phyloP scores from a whole-genome alignment of 2,329 filamentous ascomycete species.

The Xylaria sp. region DNA sequence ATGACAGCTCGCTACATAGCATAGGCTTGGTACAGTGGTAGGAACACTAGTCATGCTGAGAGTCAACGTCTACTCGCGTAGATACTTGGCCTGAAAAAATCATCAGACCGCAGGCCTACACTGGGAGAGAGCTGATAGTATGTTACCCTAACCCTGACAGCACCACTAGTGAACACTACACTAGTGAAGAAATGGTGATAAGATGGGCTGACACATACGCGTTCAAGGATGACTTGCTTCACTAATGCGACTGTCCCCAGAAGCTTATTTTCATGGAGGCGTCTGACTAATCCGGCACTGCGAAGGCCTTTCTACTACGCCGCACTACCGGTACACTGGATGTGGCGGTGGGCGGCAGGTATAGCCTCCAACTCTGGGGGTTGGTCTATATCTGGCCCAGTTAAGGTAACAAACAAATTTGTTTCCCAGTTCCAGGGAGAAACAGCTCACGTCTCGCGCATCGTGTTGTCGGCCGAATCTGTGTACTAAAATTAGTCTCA shows the following conservation, averaged over 20 bases:
- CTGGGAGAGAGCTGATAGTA: background rate
- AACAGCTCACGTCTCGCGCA: background rate
- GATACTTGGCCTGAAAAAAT: background rate
- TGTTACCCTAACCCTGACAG: background rate
- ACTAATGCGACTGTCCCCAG: constrained; percentile 13
- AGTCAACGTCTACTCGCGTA: background rate
- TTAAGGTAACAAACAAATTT: background rate
- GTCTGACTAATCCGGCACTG: constrained; percentile 20
- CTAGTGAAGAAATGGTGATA: background rate
- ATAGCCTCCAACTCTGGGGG: background rate
- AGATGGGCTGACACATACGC: constrained; percentile 18
- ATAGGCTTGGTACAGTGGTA: background rate
- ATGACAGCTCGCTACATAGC: background rate
- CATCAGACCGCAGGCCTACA: background rate
- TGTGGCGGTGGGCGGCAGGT: background rate
- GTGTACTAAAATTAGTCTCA: constrained; percentile 25
- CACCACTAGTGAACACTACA: background rate
- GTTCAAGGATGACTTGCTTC: constrained; percentile 10
- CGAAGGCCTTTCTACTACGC: constrained; percentile 8
- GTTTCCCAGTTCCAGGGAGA: background rate
- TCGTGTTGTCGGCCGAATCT: background rate
- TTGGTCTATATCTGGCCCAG: background rate
- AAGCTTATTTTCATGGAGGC: constrained; percentile 7
- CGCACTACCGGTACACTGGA: background rate
- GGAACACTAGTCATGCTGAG: constrained; percentile 5